These are phyloP conservation scores for Lachancea mirantina DNA, from an alignment of 805 yeast genomes.

Conservation along the genomic window DNA sequence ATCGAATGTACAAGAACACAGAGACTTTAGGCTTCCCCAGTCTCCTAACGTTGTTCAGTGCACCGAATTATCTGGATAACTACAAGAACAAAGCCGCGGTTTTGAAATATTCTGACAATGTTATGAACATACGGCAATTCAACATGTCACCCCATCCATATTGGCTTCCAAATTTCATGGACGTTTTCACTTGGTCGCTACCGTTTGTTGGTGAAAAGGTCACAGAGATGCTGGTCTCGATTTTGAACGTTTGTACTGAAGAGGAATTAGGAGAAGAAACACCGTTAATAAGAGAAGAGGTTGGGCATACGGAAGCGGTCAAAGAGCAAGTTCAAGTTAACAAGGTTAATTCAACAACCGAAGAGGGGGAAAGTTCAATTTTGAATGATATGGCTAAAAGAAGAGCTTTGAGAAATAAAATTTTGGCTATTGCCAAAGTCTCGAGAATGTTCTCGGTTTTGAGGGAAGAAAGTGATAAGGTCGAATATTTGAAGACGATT, in stretches of 20 bases:
- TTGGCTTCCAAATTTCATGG: constrained; percentile 95
- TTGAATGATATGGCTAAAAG: constrained; percentile 30
- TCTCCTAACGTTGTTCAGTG: constrained; percentile 83
- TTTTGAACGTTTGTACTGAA: constrained; percentile 89
- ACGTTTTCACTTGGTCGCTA: constrained; percentile 93
- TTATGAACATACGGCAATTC: constrained; percentile 93
- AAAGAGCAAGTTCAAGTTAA: constrained; percentile 4
- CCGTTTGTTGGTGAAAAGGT: constrained; percentile 97
- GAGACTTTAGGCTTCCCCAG: constrained; percentile 83
- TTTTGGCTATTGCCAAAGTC: constrained; percentile 92
- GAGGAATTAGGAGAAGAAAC: constrained; percentile 82
- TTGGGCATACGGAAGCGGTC: constrained; percentile 26
- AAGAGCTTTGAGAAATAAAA: constrained; percentile 71
- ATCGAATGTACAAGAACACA: constrained; percentile 86
- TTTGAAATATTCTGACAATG: constrained; percentile 81
- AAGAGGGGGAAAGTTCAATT: too few relatives aligned
- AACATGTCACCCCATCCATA: constrained; percentile 92
- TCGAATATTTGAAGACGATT: constrained; percentile 65
- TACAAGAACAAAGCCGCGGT: constrained; percentile 95
- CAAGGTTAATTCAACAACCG: too few relatives aligned
- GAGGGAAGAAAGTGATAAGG: constrained; percentile 82
- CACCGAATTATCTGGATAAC: constrained; percentile 89
- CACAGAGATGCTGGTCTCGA: constrained; percentile 85
- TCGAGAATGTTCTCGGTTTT: constrained; percentile 86
- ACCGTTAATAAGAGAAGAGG: constrained; percentile 40